These are phyloP conservation scores for Pleurotus sapidus DNA, from an alignment of 768 basidiomycete species.

Conservation along the genomic window DNA sequence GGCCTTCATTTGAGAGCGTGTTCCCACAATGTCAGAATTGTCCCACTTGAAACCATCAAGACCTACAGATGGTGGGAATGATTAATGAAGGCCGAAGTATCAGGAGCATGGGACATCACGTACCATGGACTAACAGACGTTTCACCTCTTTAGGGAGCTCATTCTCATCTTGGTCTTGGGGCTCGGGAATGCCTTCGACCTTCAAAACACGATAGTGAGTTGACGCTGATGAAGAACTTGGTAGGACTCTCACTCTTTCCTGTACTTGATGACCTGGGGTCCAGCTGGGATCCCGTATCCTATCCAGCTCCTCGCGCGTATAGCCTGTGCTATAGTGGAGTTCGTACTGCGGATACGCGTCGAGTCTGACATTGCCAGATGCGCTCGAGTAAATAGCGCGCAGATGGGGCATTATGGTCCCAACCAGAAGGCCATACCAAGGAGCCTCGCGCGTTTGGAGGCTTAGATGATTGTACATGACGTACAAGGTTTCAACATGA, in stretches of 20 bases:
- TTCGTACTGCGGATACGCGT: not conserved
- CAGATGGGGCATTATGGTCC: conserved; percentile 1
- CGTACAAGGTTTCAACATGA: not conserved
- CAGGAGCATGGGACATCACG: too few relatives aligned
- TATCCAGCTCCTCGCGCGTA: not conserved
- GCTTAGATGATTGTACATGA: not conserved
- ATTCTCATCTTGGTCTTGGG: not conserved
- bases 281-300: not conserved
- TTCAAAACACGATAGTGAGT: not conserved
- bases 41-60: not conserved
- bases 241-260: not conserved
- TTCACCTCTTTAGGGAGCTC: too few relatives aligned
- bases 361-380: not conserved
- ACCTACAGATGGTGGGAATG: not conserved
- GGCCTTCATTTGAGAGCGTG: not conserved
- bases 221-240: not conserved
- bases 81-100: not conserved
- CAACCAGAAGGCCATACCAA: not conserved
- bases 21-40: too few relatives aligned
- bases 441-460: not conserved
- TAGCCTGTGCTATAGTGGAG: not conserved
- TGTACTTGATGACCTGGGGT: not conserved
- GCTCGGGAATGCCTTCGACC: not conserved
- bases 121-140: not conserved
- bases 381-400: not conserved